These are phyloP conservation scores for Trifolium dubium DNA, from an alignment of 306 rosid genomes.

Conservation along the genomic window DNA sequence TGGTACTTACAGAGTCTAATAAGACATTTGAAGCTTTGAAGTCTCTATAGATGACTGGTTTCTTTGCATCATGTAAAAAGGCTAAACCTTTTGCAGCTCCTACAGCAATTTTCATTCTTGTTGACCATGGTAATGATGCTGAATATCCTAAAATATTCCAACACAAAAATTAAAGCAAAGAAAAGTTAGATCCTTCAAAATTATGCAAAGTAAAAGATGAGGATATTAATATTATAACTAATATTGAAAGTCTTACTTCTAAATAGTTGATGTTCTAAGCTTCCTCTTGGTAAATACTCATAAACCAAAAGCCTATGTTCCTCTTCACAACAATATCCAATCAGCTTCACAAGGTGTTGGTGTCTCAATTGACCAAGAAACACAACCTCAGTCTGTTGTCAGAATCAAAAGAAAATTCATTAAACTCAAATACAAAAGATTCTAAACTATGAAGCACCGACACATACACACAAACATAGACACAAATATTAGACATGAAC, in stretches of 20 bases:
- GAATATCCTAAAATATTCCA: constrained; percentile 62
- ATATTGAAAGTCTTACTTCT: constrained; percentile 61
- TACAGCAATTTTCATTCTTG: constrained; percentile 92
- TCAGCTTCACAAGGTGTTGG: constrained; percentile 80
- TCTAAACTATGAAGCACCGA: not conserved
- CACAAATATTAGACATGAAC: not conserved
- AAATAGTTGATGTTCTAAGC: constrained; percentile 91
- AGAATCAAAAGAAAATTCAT: not conserved
- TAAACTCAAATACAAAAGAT: not conserved
- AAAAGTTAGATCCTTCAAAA: constrained; percentile 11
- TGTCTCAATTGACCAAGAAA: constrained; percentile 90
- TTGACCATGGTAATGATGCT: constrained; percentile 81
- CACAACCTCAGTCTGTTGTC: constrained; percentile 82
- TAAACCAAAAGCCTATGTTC: constrained; percentile 83
- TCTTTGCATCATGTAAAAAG: constrained; percentile 83
- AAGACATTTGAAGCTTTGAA: constrained; percentile 93
- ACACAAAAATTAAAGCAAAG: not conserved
- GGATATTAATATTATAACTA: not conserved
- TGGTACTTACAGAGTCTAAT: constrained; percentile 72
- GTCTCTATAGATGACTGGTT: constrained; percentile 90
- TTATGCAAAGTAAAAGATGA: constrained; percentile 5
- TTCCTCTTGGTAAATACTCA: constrained; percentile 94
- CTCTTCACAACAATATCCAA: constrained; percentile 96
- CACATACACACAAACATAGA: not conserved
- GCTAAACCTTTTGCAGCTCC: constrained; percentile 96